Evolutionary conservation across 768 basidiomycete genomes (phyloP).

Genomic region (Kwoniella dendrophila): DNA sequence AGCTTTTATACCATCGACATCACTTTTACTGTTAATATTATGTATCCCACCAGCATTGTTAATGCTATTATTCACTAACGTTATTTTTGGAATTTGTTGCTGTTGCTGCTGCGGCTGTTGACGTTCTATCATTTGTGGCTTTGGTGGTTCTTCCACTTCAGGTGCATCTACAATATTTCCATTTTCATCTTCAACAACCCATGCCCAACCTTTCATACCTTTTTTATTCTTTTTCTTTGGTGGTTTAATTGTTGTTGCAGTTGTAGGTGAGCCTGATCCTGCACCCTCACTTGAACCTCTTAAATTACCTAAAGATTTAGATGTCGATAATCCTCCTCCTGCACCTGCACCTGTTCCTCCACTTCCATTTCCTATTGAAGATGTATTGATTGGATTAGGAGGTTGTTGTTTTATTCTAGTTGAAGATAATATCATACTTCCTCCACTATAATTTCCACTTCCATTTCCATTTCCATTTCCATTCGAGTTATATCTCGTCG

Average conservation of each 20-base stretch:
- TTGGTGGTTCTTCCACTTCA: constrained; percentile 1
- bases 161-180: constrained; percentile 30
- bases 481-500: neutral
- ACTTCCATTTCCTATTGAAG: too few relatives aligned
- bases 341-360: too few relatives aligned
- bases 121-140: too few relatives aligned
- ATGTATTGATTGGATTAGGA: too few relatives aligned
- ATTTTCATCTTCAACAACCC: constrained; percentile 33
- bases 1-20: too few relatives aligned
- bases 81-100: neutral
- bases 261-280: neutral
- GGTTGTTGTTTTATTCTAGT: constrained; percentile 3
- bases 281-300: constrained; percentile 25
- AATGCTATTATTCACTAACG: too few relatives aligned
- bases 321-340: neutral
- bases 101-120: neutral
- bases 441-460: constrained; percentile 2
- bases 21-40: too few relatives aligned
- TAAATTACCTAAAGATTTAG: constrained; percentile 15
- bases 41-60: too few relatives aligned
- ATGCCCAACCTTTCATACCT: constrained; percentile 37
- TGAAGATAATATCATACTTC: constrained; percentile 10
- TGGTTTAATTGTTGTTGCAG: neutral
- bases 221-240: constrained; percentile 29
- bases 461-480: neutral